These are phyloP conservation scores for Marasmius fiardii DNA, from an alignment of 1,284 basidiomycete species.

Conservation along the genomic window DNA sequence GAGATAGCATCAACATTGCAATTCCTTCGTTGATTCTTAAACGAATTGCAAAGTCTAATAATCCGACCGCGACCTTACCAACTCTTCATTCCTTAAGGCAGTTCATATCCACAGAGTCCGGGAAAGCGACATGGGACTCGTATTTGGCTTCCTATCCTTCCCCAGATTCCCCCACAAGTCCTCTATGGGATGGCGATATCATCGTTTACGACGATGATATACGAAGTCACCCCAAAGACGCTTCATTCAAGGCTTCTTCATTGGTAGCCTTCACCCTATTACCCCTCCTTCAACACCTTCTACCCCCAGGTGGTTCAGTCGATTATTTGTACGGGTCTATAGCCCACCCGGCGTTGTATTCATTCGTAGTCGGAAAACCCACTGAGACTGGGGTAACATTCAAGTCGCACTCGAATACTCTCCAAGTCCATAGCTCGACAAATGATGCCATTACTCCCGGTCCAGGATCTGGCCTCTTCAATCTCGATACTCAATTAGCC, in stretches of 20 bases:
- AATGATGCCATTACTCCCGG: not conserved
- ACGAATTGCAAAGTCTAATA: slow-evolving; percentile 68
- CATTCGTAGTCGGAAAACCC: not conserved
- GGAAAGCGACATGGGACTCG: slow-evolving; percentile 65
- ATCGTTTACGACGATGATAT: slow-evolving; percentile 76
- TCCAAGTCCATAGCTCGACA: not conserved
- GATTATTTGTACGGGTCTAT: not conserved
- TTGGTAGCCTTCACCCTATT: not conserved
- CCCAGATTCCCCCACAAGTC: slow-evolving; percentile 14
- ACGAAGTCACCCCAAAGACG: not conserved
- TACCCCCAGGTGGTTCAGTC: not conserved
- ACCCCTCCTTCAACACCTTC: not conserved
- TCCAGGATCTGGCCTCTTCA: not conserved
- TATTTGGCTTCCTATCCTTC: slow-evolving; percentile 34
- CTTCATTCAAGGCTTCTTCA: not conserved
- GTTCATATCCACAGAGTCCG: slow-evolving; percentile 75
- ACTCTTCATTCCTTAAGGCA: slow-evolving; percentile 66
- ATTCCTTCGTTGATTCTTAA: slow-evolving; percentile 86
- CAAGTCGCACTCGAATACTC: not conserved
- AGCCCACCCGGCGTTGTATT: not conserved
- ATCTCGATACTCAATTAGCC: not conserved
- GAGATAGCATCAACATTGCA: slow-evolving; percentile 72
- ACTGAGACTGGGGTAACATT: not conserved
- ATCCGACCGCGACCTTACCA: slow-evolving; percentile 41
- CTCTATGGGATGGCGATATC: slow-evolving; percentile 69